Evolutionary conservation across 78 protist species (phyloP).

Genomic region (Thecamonas trahens): DNA sequence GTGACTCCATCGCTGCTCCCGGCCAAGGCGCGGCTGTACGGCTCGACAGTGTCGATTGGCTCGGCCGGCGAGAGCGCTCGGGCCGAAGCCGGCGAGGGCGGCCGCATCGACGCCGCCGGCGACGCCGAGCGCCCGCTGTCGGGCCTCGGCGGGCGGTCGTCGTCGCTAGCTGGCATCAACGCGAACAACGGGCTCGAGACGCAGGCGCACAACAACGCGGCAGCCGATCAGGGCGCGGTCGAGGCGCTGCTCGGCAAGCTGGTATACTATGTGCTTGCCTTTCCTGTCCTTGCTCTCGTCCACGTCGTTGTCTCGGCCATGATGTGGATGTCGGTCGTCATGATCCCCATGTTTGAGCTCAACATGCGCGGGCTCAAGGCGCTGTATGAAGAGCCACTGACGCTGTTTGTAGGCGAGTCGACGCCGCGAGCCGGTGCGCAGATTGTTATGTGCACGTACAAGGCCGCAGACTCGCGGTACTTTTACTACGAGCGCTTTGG

Average conservation of each 20-base stretch:
- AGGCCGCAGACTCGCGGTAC: neutral
- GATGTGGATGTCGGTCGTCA: conserved; percentile 50
- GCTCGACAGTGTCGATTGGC: neutral
- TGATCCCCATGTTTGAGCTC: conserved; percentile 63
- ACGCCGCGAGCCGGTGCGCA: too few relatives aligned
- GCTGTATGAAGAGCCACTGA: neutral
- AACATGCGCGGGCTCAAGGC: too few relatives aligned
- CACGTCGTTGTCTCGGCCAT: neutral
- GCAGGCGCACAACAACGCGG: neutral
- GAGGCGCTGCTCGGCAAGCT: too few relatives aligned
- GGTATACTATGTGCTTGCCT: neutral
- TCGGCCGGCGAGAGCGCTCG: too few relatives aligned
- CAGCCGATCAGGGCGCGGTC: neutral
- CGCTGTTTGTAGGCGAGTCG: neutral
- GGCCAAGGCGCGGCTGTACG: too few relatives aligned
- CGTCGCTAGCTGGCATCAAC: neutral
- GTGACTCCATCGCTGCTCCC: too few relatives aligned
- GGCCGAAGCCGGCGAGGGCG: too few relatives aligned
- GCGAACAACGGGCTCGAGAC: neutral
- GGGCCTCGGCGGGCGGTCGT: neutral
- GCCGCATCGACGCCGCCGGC: neutral
- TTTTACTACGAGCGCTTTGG: neutral
- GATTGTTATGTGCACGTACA: neutral
- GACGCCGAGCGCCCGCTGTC: neutral
- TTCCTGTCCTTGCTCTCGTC: conserved; percentile 1